These are phyloP conservation scores for Blastomyces gilchristii DNA, from an alignment of 2,329 filamentous ascomycete genomes.

Conservation along the genomic window DNA sequence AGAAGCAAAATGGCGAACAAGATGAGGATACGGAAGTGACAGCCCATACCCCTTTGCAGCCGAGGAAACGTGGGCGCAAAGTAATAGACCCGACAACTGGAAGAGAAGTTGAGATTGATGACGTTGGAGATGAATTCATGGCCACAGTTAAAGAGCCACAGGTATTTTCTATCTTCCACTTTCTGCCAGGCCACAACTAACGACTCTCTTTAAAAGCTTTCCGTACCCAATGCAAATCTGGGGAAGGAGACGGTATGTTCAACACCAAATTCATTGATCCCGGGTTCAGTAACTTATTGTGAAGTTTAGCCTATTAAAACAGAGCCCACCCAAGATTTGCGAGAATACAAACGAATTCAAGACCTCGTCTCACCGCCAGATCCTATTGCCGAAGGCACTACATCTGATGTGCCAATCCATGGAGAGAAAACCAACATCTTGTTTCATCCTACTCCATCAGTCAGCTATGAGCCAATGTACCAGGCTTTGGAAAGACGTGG, in stretches of 20 bases:
- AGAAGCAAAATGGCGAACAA: conserved; percentile 22
- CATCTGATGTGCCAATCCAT: conserved; percentile 88
- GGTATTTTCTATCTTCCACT: conserved; percentile 35
- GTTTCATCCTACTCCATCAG: conserved; percentile 85
- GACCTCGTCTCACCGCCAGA: conserved; percentile 87
- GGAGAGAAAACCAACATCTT: conserved; percentile 94
- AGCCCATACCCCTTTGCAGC: conserved; percentile 38
- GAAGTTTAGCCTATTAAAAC: conserved; percentile 53
- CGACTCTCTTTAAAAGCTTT: conserved; percentile 36
- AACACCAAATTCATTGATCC: conserved; percentile 1
- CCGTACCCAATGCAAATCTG: conserved; percentile 82
- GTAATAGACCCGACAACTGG: conserved; percentile 87
- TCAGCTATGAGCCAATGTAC: conserved; percentile 87
- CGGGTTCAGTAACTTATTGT: conserved; percentile 7
- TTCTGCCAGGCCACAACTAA: neutral
- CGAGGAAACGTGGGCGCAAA: conserved; percentile 40
- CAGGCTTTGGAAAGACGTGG: conserved; percentile 62
- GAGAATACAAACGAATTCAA: conserved; percentile 75
- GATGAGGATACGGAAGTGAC: conserved; percentile 26
- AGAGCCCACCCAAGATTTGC: conserved; percentile 57
- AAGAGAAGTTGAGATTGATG: conserved; percentile 73
- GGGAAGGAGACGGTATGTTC: conserved; percentile 54
- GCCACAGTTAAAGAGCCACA: conserved; percentile 61
- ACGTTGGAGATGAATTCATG: conserved; percentile 61
- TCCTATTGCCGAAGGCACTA: conserved; percentile 68